Evolutionary conservation across 2,329 filamentous ascomycete genomes (phyloP), one percentile per base, ranked within the genome.

Genomic region (Fusarium miscanthi): DNA sequence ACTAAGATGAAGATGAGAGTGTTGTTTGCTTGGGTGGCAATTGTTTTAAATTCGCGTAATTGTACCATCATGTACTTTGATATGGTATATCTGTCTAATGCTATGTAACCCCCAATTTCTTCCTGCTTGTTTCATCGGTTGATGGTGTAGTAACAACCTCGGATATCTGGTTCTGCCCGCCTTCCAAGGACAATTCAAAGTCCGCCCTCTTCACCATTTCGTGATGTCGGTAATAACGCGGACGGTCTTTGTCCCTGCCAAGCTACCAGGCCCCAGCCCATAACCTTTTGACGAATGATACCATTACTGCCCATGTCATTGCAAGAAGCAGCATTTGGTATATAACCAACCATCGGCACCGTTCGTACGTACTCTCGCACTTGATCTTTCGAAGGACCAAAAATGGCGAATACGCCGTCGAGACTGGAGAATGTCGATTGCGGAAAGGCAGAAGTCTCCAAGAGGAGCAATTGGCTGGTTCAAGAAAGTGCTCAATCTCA

Each of bases 401-500:
- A 37, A 37, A 74, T 73, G 66, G 61, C 37, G 38, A 23, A 10
- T 19, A 17, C 33, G 41, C 51, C 46, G 23, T 27, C 21, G 12
- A 35, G 54, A 46, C 14, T 60, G 51, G 40, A 62, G 30, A 61
- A 76, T 76, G 74, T 66, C 71, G 30, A 61, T 52, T 38, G 37
- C 63, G n/a, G 69, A 70, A 66, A 69, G 62, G 54, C 37, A 73
- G 40, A 59, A 61, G 38, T 38, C 53, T 48, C 49, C 31, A 37
- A 49, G 25, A 49, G 46, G 68, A 30, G 30, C 51, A 12, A 41
- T 59, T 31, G 58, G 42, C 35, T 69, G 76, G 67, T 58, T 59
- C 5, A 76, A 72, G 58, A 77, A 69, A 41, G 62, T 69, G 16
- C 59, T 58, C 53, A 66, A 69, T 66, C 80, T 88, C 62, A 53